Conservation (phyloP, 2,329 filamentous ascomycete genomes). For the Fusarium succisae region DNA sequence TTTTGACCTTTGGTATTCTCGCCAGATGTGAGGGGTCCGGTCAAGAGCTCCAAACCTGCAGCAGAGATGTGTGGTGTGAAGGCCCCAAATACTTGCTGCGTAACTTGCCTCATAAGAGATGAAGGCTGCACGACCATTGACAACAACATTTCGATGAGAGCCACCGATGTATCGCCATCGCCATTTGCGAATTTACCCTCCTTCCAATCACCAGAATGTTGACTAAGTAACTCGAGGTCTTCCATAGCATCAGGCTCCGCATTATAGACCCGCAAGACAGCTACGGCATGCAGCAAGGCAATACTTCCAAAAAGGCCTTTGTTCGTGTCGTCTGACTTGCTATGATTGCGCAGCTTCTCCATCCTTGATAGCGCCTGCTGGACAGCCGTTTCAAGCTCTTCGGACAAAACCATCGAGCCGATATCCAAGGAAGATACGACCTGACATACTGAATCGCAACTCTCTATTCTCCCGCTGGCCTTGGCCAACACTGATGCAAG, state of each 20-base stretch:
- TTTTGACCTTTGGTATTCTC: slow-evolving; percentile 87
- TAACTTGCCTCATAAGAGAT: slow-evolving; percentile 83
- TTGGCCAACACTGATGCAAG: slow-evolving; percentile 65
- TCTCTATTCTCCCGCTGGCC: slow-evolving; percentile 62
- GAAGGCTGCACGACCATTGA: slow-evolving; percentile 89
- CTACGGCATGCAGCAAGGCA: slow-evolving; percentile 82
- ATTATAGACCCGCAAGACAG: slow-evolving; percentile 89
- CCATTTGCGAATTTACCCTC: slow-evolving; percentile 58
- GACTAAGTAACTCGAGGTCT: not conserved
- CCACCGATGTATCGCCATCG: slow-evolving; percentile 69
- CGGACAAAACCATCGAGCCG: slow-evolving; percentile 63
- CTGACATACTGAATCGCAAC: slow-evolving; percentile 63
- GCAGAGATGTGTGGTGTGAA: slow-evolving; percentile 80
- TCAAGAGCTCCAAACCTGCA: slow-evolving; percentile 73
- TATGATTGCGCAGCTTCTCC: slow-evolving; percentile 60
- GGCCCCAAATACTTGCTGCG: slow-evolving; percentile 85
- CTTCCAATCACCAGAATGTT: slow-evolving; percentile 41
- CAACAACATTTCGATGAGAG: slow-evolving; percentile 88
- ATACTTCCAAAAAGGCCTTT: slow-evolving; percentile 68
- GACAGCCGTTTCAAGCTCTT: slow-evolving; percentile 62
- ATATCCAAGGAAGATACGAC: slow-evolving; percentile 64
- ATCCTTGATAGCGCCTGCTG: slow-evolving; percentile 63
- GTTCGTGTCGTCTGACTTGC: slow-evolving; percentile 48
- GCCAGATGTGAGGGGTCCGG: slow-evolving; percentile 77
- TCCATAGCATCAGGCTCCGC: slow-evolving; percentile 84